Base-by-base conservation (phyloP, 2,329 filamentous ascomycete genomes). In the Penicillium sp. region DNA sequence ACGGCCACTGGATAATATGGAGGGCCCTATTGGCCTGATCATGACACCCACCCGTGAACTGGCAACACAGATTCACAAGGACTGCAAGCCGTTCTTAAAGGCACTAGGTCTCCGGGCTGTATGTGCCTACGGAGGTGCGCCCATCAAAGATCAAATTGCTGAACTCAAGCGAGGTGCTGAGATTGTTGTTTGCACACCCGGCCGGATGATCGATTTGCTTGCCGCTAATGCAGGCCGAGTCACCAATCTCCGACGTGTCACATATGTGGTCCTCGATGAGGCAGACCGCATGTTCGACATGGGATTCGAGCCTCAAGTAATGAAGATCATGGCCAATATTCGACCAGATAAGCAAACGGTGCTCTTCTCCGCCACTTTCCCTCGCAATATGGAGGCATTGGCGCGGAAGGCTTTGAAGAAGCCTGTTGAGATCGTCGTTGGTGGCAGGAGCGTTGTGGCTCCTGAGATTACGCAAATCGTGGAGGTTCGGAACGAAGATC, bases 251-350 rank as follows among this genome's bases (percentile, higher is more conserved):
- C 85, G 83, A 61, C 83, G 94, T 57, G 90, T 96, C 11, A 94
- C 90, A 0, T 99, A 97, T 69, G 85, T 96, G 22, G 94, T 99
- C 10, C 82, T 99, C 35, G 94, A 99, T 68, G 94, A 99, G 74
- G 94, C 94, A 43, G 94, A 99, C 73, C 88, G 94, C 56, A 97
- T 99, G 94, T 96, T 97, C 69, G 94, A 99, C 70, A 97, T 99
- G 94, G 94, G 94, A 13, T 99, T 99, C 67, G 92, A 96, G 73
- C 92, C 94, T 2, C 94, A 99, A 71, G 92, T 99, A 48, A 94
- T 94, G 84, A 96, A 95, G 72, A 94, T 99, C 52, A 86, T 97
- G 68, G 85, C 85, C 60, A 96, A 94, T 65, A 88, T 96, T 69
- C 87, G 94, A 43, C 92, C 94, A 0, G 89, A 96, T 69, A 86